Conservation (phyloP, 345 rosid genomes). For the Citrus inodora region DNA sequence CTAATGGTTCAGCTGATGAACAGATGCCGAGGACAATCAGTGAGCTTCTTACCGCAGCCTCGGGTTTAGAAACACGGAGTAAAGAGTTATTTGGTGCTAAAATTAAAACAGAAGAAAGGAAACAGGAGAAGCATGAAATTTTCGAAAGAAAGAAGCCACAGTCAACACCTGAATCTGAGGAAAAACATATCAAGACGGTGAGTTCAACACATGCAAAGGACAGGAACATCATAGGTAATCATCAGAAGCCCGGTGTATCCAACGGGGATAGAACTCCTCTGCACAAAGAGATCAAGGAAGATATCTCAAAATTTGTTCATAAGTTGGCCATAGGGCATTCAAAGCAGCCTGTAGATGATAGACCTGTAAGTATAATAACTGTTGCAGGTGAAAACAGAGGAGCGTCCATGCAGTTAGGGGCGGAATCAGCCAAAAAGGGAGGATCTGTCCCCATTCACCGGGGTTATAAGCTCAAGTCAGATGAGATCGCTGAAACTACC, state of each 20-base stretch:
- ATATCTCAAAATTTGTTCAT: constrained; percentile 51
- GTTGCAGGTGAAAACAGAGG: constrained; percentile 90
- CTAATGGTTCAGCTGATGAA: constrained; percentile 16
- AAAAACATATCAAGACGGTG: constrained; percentile 27
- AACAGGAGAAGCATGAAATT: constrained; percentile 30
- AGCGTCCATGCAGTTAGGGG: constrained; percentile 55
- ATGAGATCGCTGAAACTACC: constrained; percentile 53
- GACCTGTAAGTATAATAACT: constrained; percentile 43
- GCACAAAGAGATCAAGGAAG: constrained; percentile 57
- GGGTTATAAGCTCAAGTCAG: constrained; percentile 55
- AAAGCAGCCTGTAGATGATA: constrained; percentile 39
- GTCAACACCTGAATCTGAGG: constrained; percentile 16
- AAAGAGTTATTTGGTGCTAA: constrained; percentile 20
- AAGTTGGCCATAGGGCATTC: constrained; percentile 41
- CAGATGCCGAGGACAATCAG: constrained; percentile 19
- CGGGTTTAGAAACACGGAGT: constrained; percentile 20
- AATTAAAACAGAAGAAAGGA: constrained; percentile 20
- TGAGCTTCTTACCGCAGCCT: constrained; percentile 26
- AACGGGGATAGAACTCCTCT: constrained; percentile 30
- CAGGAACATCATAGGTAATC: constrained; percentile 11
- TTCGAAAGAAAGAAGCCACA: constrained; percentile 20
- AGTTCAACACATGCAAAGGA: constrained; percentile 33
- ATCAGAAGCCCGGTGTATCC: constrained; percentile 20
- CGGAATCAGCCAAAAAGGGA: constrained; percentile 43
- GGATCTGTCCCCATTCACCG: constrained; percentile 55